Percentiles rank a stretch among this genome's conserved stretches.
Evolutionary conservation across 805 yeast species (phyloP).

Genomic region (Lipomyces starkeyi): DNA sequence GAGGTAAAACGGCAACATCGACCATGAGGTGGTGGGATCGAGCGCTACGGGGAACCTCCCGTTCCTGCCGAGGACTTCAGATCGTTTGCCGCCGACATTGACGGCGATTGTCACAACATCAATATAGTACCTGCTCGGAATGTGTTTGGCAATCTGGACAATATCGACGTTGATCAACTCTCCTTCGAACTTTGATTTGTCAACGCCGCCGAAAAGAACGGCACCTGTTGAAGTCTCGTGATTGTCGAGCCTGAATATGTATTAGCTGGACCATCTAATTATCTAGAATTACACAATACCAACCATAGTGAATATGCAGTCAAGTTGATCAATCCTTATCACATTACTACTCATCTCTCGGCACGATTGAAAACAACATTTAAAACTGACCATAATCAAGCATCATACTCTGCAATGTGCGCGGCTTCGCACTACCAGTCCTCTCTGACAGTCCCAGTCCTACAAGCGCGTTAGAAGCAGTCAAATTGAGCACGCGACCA

Average conservation of each 20-base stretch:
- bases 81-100: not conserved
- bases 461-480: not conserved
- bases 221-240: slow-evolving; percentile 45
- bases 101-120: slow-evolving; percentile 7
- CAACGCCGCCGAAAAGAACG: slow-evolving; percentile 54
- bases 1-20: slow-evolving; percentile 20
- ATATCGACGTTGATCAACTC: slow-evolving; percentile 37
- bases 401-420: not conserved
- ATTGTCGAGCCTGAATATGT: slow-evolving; percentile 44
- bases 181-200: slow-evolving; percentile 51
- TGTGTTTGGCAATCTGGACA: slow-evolving; percentile 5
- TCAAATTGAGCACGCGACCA: not conserved
- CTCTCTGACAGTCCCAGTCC: not conserved
- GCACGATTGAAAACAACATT: not conserved
- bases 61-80: not conserved
- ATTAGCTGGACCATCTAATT: not conserved
- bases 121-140: not conserved
- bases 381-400: not conserved
- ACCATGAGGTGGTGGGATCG: slow-evolving; percentile 28
- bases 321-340: not conserved
- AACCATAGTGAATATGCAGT: not conserved
- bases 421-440: not conserved
- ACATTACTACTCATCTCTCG: not conserved
- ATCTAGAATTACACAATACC: not conserved
- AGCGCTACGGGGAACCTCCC: slow-evolving; percentile 1